Evolutionary conservation across 306 rosid species (phyloP).

Genomic region (Glycine tomentella): DNA sequence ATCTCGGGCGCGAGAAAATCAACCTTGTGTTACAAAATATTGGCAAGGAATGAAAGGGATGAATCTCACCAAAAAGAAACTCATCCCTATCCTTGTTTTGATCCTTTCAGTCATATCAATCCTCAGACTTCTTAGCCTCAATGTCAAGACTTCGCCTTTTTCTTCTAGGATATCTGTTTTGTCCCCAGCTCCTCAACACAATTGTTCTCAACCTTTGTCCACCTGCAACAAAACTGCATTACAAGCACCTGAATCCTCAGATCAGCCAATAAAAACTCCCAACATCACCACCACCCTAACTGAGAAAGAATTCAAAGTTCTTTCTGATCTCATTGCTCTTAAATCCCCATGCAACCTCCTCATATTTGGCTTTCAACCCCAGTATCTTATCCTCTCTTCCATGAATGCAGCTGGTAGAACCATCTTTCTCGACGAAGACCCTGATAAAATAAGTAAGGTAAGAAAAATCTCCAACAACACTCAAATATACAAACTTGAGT

Average conservation of each 20-base stretch:
- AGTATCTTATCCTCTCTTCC: constrained; percentile 69
- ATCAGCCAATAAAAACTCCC: constrained; percentile 44
- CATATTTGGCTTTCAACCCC: constrained; percentile 76
- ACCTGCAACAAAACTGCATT: constrained; percentile 40
- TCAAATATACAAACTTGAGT: constrained; percentile 61
- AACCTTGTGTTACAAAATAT: constrained; percentile 50
- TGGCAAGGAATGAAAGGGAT: constrained; percentile 55
- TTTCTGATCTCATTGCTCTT: constrained; percentile 62
- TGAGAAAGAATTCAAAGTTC: constrained; percentile 72
- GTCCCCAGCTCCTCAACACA: constrained; percentile 47
- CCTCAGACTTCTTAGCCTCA: constrained; percentile 70
- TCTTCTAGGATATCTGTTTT: constrained; percentile 50
- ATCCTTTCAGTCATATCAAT: constrained; percentile 69
- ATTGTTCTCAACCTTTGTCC: constrained; percentile 32
- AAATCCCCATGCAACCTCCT: constrained; percentile 91
- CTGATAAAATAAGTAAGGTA: constrained; percentile 49
- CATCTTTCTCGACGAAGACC: constrained; percentile 73
- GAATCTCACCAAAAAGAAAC: constrained; percentile 67
- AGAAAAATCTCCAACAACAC: constrained; percentile 56
- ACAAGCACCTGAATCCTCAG: constrained; percentile 43
- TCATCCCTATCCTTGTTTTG: constrained; percentile 70
- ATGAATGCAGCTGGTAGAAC: constrained; percentile 79
- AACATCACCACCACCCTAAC: constrained; percentile 46
- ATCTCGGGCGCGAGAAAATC: constrained; percentile 45
- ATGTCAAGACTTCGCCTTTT: constrained; percentile 54